phyloP scores from a whole-genome alignment of 352 stramenopile species.

The Phytophthora quininea region DNA sequence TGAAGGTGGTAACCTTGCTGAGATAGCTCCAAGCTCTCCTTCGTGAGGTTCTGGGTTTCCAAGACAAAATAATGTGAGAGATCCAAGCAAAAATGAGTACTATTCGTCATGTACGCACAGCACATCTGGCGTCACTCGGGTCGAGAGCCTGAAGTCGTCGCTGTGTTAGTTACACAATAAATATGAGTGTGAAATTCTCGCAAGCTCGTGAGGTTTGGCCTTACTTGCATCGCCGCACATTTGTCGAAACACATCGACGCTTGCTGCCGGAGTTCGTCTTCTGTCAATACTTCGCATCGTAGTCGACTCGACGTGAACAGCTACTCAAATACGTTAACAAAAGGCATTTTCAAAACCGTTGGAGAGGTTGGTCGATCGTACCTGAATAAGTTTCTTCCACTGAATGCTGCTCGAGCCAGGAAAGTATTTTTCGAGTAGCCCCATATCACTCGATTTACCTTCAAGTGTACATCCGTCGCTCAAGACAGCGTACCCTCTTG shows the following conservation, averaged over 20 bases:
- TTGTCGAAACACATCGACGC: slow-evolving; percentile 42
- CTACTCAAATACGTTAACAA: no score
- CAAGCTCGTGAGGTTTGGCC: background rate
- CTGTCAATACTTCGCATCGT: slow-evolving; percentile 33
- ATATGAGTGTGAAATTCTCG: no score
- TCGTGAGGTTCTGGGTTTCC: slow-evolving; percentile 32
- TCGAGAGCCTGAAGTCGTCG: slow-evolving; percentile 27
- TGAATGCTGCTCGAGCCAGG: slow-evolving; percentile 20
- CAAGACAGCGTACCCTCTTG: slow-evolving; percentile 29
- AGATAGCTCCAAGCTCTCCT: slow-evolving; percentile 49
- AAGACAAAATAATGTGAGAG: background rate
- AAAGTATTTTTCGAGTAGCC: slow-evolving; percentile 16
- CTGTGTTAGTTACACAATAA: slow-evolving; percentile 1
- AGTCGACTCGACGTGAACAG: slow-evolving; percentile 24
- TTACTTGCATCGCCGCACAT: slow-evolving; percentile 41
- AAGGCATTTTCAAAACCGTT: no score
- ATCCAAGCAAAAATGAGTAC: background rate
- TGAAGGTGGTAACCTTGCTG: slow-evolving; percentile 64
- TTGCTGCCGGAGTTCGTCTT: slow-evolving; percentile 31
- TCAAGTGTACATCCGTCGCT: slow-evolving; percentile 22
- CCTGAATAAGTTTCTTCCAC: slow-evolving; percentile 33
- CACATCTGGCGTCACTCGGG: slow-evolving; percentile 17
- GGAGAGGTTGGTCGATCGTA: background rate
- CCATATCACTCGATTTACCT: slow-evolving; percentile 2
- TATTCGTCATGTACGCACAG: slow-evolving; percentile 10